These are phyloP conservation scores for Metschnikowia vanudenii DNA, from an alignment of 805 yeast species.

Conservation along the genomic window DNA sequence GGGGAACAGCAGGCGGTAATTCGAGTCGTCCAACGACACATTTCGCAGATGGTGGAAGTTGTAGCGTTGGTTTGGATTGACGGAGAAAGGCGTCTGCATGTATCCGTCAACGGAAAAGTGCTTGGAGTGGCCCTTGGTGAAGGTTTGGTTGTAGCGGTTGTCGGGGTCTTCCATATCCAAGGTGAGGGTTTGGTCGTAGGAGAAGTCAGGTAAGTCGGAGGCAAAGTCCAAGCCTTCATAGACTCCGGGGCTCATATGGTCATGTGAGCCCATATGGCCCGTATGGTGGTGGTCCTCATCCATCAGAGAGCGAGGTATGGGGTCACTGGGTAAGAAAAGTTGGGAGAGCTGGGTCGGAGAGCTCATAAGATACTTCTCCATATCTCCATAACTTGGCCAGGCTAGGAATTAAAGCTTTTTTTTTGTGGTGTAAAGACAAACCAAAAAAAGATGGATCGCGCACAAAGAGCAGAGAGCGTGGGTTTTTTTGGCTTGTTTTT, in stretches of 20 bases:
- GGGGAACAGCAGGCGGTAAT: constrained; percentile 7
- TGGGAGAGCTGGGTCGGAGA: constrained; percentile 40
- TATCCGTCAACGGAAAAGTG: constrained; percentile 19
- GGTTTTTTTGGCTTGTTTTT: too few relatives aligned
- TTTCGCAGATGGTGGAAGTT: constrained; percentile 21
- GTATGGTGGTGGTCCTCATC: constrained; percentile 6
- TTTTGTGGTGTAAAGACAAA: neutral
- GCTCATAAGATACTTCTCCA: constrained; percentile 42
- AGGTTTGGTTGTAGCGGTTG: constrained; percentile 2
- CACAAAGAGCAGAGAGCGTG: neutral
- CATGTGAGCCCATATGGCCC: neutral
- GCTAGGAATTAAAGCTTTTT: neutral
- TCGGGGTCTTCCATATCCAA: constrained; percentile 12
- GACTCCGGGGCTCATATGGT: constrained; percentile 11
- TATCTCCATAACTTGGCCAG: constrained; percentile 17
- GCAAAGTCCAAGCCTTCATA: constrained; percentile 20
- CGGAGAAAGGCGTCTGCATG: constrained; percentile 25
- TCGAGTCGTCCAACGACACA: constrained; percentile 18
- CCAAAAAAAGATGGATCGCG: neutral
- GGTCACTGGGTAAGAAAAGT: constrained; percentile 23
- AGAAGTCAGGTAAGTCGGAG: constrained; percentile 17
- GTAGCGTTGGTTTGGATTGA: constrained; percentile 20
- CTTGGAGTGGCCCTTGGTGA: constrained; percentile 21
- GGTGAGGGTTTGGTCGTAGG: constrained; percentile 12
- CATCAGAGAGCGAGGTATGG: neutral